Base-by-base conservation (phyloP, 495 filamentous ascomycete genomes). In the Penicillium bovifimosum region DNA sequence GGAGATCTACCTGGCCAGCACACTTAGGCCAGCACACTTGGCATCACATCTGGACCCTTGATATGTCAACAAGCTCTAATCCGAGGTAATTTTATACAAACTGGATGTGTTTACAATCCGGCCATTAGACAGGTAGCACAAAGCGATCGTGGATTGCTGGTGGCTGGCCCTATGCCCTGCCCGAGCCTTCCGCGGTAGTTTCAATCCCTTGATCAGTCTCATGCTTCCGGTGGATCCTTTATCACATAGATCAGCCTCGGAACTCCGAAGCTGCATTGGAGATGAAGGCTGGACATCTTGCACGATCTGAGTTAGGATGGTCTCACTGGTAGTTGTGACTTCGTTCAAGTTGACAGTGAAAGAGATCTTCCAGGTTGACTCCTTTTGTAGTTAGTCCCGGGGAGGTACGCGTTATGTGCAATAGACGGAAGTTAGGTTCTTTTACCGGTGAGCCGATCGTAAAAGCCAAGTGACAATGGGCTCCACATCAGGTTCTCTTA, bases 261-360 rank as follows among this genome's bases (percentile, higher is more conserved):
- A 50, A 41, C 26, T 41, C 47, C 36, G 38, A 50, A 50, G 28
- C 17, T 16, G 14, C 16, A 32, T 50, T 39, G 8, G 46, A 9
- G 46, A 31, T 18, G 34, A 49, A n/a, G 31, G 34, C 34, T 40
- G 32, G 20, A 10, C 16, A 18, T 9, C 6, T 24, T 24, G 20
- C 20, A 24, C 20, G 20, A 24, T 24, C 20, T 24, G 20, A 24
- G 20, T n/a, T 10, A 20, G 34, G 24, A 13, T 14, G 5, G 32
- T 45, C 18, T 31, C 7, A 31, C 7, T 31, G 29, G 9, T 10
- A 9, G 1, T 31, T 10, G 9, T 1, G 29, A 9, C 29, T 31
- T 7, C 13, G 9, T 45, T 9, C 42, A 28, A 29, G 1, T 11
- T 45, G 28, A 29, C 17, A 45, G 10, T 45, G 20, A 24, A 26